Conservation (phyloP, 2,329 filamentous ascomycete species). For the Cercospora berteroae region DNA sequence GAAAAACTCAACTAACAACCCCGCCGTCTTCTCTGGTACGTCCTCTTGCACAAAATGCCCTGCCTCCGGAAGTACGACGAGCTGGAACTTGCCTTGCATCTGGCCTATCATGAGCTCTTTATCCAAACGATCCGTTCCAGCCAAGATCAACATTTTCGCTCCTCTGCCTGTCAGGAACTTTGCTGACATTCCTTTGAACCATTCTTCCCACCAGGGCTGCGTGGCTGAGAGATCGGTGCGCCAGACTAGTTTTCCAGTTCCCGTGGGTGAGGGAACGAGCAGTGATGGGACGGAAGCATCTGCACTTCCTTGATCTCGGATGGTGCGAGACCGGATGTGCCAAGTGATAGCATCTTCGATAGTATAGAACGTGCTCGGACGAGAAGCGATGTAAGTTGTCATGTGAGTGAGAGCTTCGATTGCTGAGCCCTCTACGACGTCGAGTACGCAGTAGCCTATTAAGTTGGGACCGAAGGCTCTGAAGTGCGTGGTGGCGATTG, state of each 20-base stretch:
- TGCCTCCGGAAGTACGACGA: conserved; percentile 91
- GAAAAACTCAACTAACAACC: conserved; percentile 85
- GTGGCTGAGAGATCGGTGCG: conserved; percentile 79
- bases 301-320: conserved; percentile 80
- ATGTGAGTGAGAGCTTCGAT: conserved; percentile 94
- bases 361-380: conserved; percentile 75
- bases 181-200: conserved; percentile 83
- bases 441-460: conserved; percentile 83
- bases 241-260: conserved; percentile 65
- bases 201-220: conserved; percentile 88
- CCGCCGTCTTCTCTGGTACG: conserved; percentile 82
- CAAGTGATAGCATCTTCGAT: conserved; percentile 82
- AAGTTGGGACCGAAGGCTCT: conserved; percentile 61
- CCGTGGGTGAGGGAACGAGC: conserved; percentile 50
- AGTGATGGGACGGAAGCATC: conserved; percentile 82
- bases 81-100: conserved; percentile 97
- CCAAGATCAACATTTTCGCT: conserved; percentile 80
- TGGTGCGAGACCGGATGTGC: conserved; percentile 85
- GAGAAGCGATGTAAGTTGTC: conserved; percentile 82
- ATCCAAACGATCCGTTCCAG: conserved; percentile 85
- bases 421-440: conserved; percentile 92
- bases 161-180: conserved; percentile 82
- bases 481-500: conserved; percentile 61
- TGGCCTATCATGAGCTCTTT: conserved; percentile 93
- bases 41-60: conserved; percentile 98